Evolutionary conservation across 2,329 filamentous ascomycete genomes (phyloP), one percentile per base, ranked within the genome.

Genomic region (Botrytis paeoniae): DNA sequence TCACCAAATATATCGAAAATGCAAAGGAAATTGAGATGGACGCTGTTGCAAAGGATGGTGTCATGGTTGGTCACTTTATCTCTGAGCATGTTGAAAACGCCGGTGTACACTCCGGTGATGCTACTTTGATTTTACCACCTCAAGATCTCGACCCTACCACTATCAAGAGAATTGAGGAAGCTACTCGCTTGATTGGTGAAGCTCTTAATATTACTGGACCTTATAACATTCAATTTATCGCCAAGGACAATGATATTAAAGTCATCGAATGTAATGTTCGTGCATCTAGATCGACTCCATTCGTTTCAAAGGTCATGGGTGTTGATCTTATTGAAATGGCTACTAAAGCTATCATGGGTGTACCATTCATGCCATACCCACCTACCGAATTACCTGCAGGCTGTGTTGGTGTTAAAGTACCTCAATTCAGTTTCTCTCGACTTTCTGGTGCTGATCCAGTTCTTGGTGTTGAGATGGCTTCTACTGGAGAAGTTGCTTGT

Each of bases 141-240:
- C 90, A 86, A 75, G 92, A 89, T 81, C 89, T 98, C 37, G 93
- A 97, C 76, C 86, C 92, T 78, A 84, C 84, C 73, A 92, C 92
- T 76, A 92, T 97, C 88, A 89, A 89, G 77, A 93, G 96, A 74
- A 89, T 97, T 81, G 98, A 98, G 89, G 93, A 93, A 78, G 98
- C 98, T 79, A 95, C 96, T 25, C 84, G 95, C 83, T 98, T 97
- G 89, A 95, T 99, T 68, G 96, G 95, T 77, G 93, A 96, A 84
- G 96, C 96, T 64, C 98, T 95, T 93, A 94, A 89, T 80, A 98
- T 98, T 83, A 98, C 94, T 32, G 96, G 96, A 71, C 96, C 96
- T 74, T 99, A 98, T 89, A 99, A 99, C 88, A 98, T 99, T 95
- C 96, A 99, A 82, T 97, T 99, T 84, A 98, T 99, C 88, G 94